Evolutionary conservation across 2,329 filamentous ascomycete species (phyloP).

Genomic region (Parafenestella ontariensis): DNA sequence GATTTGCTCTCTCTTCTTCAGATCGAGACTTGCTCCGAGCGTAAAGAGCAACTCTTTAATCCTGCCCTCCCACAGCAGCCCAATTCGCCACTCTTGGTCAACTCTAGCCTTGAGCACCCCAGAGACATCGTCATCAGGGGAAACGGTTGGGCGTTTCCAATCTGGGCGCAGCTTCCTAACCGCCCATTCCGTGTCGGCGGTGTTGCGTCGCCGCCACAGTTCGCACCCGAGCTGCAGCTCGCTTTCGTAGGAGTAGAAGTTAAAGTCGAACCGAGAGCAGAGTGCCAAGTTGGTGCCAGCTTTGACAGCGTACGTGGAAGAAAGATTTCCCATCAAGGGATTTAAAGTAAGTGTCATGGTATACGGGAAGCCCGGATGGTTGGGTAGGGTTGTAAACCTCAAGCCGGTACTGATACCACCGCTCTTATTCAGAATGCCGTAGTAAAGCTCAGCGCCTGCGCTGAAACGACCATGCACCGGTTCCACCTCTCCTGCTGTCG

Average conservation of each 20-base stretch:
- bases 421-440: constrained; percentile 92
- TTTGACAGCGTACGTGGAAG: constrained; percentile 88
- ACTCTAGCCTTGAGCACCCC: constrained; percentile 90
- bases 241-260: constrained; percentile 97
- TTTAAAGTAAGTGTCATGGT: constrained; percentile 94
- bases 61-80: constrained; percentile 89
- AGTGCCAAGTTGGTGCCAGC: constrained; percentile 83
- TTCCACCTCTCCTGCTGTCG: constrained; percentile 47
- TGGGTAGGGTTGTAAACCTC: constrained; percentile 86
- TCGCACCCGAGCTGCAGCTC: constrained; percentile 91
- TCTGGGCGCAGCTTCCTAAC: constrained; percentile 52
- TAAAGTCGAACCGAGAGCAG: constrained; percentile 93
- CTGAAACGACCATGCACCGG: constrained; percentile 82
- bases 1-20: constrained; percentile 76
- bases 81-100: constrained; percentile 86
- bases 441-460: constrained; percentile 92
- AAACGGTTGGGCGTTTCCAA: constrained; percentile 44
- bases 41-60: constrained; percentile 93
- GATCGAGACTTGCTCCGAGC: constrained; percentile 83
- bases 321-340: constrained; percentile 91
- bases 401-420: constrained; percentile 88
- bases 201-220: constrained; percentile 74
- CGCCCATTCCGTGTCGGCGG: constrained; percentile 53
- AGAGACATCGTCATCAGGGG: constrained; percentile 70
- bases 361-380: constrained; percentile 83